phyloP scores from a whole-genome alignment of 305 asterid species.

The Fraxinus xanthoxyloides region DNA sequence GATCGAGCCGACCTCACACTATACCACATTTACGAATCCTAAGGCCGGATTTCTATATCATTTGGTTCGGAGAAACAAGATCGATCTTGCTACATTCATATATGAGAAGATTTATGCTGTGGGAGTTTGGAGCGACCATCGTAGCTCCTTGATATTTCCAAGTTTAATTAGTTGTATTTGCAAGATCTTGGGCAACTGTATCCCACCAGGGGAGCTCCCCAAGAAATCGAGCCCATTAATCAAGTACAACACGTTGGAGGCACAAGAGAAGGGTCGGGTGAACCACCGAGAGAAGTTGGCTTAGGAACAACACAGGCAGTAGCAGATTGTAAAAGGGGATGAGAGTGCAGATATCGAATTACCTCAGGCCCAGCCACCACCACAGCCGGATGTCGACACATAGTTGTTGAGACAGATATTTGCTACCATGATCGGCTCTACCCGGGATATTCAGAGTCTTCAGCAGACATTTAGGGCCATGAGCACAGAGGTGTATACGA shows the following conservation, averaged over 20 bases:
- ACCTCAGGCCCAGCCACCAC: no score
- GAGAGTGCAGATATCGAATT: no score
- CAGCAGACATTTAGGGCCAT: no score
- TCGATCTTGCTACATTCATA: not conserved
- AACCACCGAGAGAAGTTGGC: no score
- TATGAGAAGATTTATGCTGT: not conserved
- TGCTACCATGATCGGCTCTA: no score
- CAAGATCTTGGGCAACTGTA: not conserved
- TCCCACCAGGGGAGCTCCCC: not conserved
- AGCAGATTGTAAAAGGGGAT: not conserved
- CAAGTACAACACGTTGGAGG: not conserved
- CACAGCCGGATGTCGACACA: no score
- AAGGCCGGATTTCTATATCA: not conserved
- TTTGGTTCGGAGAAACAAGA: not conserved
- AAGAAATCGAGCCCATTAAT: not conserved
- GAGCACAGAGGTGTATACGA: not conserved
- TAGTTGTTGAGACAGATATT: no score
- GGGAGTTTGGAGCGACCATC: not conserved
- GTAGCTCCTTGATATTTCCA: not conserved
- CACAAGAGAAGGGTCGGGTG: not conserved
- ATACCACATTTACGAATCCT: not conserved
- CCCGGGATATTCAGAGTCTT: no score
- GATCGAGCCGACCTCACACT: no score
- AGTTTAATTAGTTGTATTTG: not conserved
- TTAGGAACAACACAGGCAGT: not conserved